These are phyloP conservation scores for Byssoonygena ceratinophila DNA, from an alignment of 2,329 filamentous ascomycete genomes.

Conservation along the genomic window DNA sequence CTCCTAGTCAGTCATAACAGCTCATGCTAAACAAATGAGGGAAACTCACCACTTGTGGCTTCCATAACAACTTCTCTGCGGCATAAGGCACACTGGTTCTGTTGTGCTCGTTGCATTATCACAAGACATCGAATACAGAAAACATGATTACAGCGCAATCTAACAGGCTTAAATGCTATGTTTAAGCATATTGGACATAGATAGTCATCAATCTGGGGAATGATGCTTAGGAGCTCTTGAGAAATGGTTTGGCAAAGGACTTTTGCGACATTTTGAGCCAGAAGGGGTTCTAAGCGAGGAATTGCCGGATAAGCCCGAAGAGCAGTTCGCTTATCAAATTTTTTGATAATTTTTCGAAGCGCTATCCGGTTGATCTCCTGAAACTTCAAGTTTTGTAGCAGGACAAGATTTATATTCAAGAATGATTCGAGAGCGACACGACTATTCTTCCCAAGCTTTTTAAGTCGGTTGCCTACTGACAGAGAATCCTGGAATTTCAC, in stretches of 20 bases:
- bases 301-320: slow-evolving; percentile 57
- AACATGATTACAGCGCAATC: slow-evolving; percentile 61
- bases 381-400: slow-evolving; percentile 73
- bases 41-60: slow-evolving; percentile 52
- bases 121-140: slow-evolving; percentile 80
- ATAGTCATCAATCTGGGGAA: slow-evolving; percentile 78
- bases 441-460: slow-evolving; percentile 52
- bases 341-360: slow-evolving; percentile 76
- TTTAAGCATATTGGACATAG: slow-evolving; percentile 69
- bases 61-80: slow-evolving; percentile 59
- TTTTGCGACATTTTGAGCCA: slow-evolving; percentile 59
- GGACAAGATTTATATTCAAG: slow-evolving; percentile 58
- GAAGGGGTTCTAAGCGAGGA: slow-evolving; percentile 48
- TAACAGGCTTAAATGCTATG: slow-evolving; percentile 72
- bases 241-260: slow-evolving; percentile 66
- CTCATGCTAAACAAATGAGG: not conserved
- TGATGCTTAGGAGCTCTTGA: slow-evolving; percentile 57
- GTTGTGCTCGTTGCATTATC: slow-evolving; percentile 60
- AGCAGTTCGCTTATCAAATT: slow-evolving; percentile 78
- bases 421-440: slow-evolving; percentile 56
- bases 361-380: slow-evolving; percentile 73
- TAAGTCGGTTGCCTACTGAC: slow-evolving; percentile 35
- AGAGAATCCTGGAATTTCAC: slow-evolving; percentile 63
- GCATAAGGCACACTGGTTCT: slow-evolving; percentile 65
- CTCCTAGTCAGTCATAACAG: not conserved